Base-by-base conservation (phyloP, 116 monocot species). In the Dioscorea cayenensis region DNA sequence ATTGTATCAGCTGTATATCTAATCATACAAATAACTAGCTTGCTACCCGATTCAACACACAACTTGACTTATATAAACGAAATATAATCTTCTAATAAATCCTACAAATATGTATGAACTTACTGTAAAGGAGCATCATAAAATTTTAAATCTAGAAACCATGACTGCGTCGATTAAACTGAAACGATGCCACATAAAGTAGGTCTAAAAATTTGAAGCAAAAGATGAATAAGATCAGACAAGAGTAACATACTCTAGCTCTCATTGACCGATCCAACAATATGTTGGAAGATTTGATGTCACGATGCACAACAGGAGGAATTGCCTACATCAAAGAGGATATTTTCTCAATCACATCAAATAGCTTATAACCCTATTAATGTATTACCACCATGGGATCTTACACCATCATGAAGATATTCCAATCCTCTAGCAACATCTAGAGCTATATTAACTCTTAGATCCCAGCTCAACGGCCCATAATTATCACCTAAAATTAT, bases 381-480 rank as follows among this genome's bases (percentile, higher is more conserved):
- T 22, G 60, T 5, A 27, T 23, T 62, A 62, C 25, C 22, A 6
- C 25, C n/a, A 64, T n/a, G 25, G 60, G 7, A 69, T 28, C 87
- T 75, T 90, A 97, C 97, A 32, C 93, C 97, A 83, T 93, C 90
- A 88, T 97, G 97, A 61, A 93, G 86, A 72, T 97, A 97, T 67
- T 97, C 97, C 70, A 97, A 83, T 49, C 97, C 97, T 77, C 89
- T 81, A 17, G 97, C 97, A 89, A 97, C 88, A 85, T 97, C 97
- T 23, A 97, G 68, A 64, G 93, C 93, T 64, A 90, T 82, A 77
- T 70, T 83, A 37, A 97, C 81, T 72, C 97, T 85, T 81, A 81
- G 72, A 72, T 93, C 80, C 97, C 97, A 97, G 49, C 67, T 69
- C 77, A 97, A 74, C 22, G 77, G 67, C 22, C 79, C 76, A 51